Evolutionary conservation across 768 basidiomycete genomes (phyloP).

Genomic region (Mycena polygramma): DNA sequence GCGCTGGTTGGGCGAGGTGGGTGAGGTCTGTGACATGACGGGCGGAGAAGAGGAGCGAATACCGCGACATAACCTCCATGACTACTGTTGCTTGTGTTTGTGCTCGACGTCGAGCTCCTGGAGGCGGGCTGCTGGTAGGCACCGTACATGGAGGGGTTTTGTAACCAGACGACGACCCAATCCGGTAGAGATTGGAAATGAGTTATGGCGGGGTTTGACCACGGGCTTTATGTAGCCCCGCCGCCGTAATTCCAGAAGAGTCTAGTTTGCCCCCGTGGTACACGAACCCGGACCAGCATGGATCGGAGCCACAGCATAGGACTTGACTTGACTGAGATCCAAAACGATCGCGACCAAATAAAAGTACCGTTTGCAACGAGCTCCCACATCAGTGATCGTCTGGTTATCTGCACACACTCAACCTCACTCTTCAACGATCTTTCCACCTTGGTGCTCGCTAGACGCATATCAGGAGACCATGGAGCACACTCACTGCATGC

Average conservation of each 20-base stretch:
- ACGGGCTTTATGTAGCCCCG: slow-evolving; percentile 5
- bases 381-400: slow-evolving; percentile 8
- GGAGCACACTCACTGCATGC: not conserved
- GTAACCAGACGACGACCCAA: slow-evolving; percentile 4
- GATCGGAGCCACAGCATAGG: not conserved
- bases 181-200: slow-evolving; percentile 17
- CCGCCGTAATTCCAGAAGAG: slow-evolving; percentile 6
- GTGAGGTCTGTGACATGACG: slow-evolving; percentile 28
- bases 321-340: slow-evolving; percentile 5
- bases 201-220: not conserved
- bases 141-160: slow-evolving; percentile 17
- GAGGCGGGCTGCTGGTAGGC: slow-evolving; percentile 12
- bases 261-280: not conserved
- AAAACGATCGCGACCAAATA: slow-evolving; percentile 13
- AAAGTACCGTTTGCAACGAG: not conserved
- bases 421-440: not conserved
- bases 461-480: not conserved
- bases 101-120: slow-evolving; percentile 34
- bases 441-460: not conserved
- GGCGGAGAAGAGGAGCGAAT: not conserved
- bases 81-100: slow-evolving; percentile 37
- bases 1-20: slow-evolving; percentile 41
- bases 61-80: slow-evolving; percentile 23
- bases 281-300: not conserved
- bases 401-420: not conserved